Evolutionary conservation across 441 rosid genomes (phyloP), one percentile per base, ranked within the genome.

Genomic region (Eruca vesicaria): DNA sequence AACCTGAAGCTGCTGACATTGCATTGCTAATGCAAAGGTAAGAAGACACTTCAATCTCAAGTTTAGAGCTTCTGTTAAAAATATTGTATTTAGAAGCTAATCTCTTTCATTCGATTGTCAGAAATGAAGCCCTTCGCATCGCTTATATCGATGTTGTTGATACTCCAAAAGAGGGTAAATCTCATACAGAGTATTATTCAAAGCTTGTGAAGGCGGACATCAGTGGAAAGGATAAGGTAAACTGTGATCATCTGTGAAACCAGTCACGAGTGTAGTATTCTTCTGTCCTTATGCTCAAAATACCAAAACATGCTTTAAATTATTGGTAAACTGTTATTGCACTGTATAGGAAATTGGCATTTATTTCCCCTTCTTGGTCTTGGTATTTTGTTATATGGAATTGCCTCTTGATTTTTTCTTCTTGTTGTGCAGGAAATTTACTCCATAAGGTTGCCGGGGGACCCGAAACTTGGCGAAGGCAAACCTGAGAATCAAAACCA

Each of bases 401-500:
- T 69, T 26, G 8, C 35, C 72, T 36, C 57, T 53, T 61, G 57
- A 19, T 26, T 31, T 63, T 68, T 71, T 73, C 12, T 32, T 62
- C 12, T 32, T 62, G 61, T 66, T 60, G 62, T 83, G 81, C 85
- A 93, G 99, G 98, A 96, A 86, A 88, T 96, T 73, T 96, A 92
- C 85, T 88, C 95, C 61, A 85, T 96, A 72, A 94, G 89, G 79
- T 85, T 96, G 85, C 97, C 99, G 65, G 99, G 99, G 84, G 84
- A 92, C 81, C 99, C 98, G 9, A 96, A 94, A 84, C 87, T 96
- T 78, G 99, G 99, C 33, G 98, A 96, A 82, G 99, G 99, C 73
- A 96, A 94, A 84, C 99, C 99, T 72, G 99, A 96, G 85, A 96
- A 96, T 86, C 99, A 96, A 85, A 96, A 96, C 75, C 99, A 96